Evolutionary conservation across 2,329 filamentous ascomycete species (phyloP).

Genomic region (Stagonosporopsis tanaceti): DNA sequence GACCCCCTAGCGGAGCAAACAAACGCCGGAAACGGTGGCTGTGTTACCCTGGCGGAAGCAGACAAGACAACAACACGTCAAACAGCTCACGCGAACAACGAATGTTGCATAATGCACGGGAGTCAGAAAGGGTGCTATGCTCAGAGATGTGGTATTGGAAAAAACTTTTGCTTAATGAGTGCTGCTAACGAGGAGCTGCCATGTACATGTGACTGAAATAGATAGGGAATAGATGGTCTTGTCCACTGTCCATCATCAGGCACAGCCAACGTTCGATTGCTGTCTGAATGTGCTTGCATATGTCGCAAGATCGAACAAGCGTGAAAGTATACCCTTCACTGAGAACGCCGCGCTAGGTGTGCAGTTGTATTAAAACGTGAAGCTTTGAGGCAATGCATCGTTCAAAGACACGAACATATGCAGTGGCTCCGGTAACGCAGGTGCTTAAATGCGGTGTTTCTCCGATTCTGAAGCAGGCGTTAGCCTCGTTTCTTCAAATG

Average conservation of each 20-base stretch:
- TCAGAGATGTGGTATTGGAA: background rate
- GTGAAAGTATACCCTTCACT: conserved; percentile 12
- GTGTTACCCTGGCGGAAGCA: conserved; percentile 7
- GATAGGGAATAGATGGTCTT: background rate
- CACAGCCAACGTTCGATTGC: background rate
- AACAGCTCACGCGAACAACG: background rate
- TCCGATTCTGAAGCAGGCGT: conserved; percentile 68
- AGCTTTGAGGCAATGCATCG: conserved; percentile 6
- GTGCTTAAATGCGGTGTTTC: conserved; percentile 71
- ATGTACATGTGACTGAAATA: background rate
- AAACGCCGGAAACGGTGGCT: conserved; percentile 12
- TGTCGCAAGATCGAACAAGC: background rate
- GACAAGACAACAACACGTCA: conserved; percentile 8
- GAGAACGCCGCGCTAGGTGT: conserved; percentile 31
- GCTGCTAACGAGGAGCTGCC: conserved; percentile 7
- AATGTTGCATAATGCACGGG: background rate
- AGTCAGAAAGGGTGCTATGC: background rate
- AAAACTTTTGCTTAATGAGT: conserved; percentile 20
- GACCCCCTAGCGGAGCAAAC: conserved; percentile 9
- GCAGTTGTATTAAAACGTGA: conserved; percentile 18
- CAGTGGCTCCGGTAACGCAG: conserved; percentile 10
- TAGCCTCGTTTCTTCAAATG: background rate
- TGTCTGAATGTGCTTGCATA: background rate
- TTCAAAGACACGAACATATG: conserved; percentile 1
- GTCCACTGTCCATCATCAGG: conserved; percentile 1